Conservation (phyloP, 805 yeast genomes). For the Candida easanensis region DNA sequence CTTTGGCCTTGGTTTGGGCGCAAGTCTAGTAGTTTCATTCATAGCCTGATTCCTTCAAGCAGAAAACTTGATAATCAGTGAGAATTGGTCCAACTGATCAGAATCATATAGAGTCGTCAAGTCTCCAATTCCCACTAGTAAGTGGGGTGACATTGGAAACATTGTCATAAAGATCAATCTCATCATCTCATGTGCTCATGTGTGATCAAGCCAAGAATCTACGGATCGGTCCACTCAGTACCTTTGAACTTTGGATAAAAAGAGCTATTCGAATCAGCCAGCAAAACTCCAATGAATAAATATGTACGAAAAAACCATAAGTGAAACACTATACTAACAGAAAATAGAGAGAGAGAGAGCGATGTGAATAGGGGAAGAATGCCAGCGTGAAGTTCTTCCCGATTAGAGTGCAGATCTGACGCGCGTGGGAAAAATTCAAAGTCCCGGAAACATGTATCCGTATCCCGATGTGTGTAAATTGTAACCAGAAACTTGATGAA, state of each 20-base stretch:
- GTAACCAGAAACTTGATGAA: background rate
- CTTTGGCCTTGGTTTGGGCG: background rate
- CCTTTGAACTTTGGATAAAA: background rate
- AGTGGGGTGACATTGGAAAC: no score
- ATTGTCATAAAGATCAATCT: no score
- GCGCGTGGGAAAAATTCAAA: background rate
- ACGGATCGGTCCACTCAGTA: background rate
- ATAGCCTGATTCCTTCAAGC: no score
- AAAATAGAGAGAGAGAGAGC: background rate
- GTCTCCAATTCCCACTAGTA: no score
- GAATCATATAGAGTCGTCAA: no score
- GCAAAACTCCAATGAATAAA: constrained; percentile 4
- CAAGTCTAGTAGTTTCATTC: background rate
- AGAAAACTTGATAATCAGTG: no score
- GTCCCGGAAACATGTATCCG: background rate
- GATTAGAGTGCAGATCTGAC: no score
- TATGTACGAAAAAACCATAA: background rate
- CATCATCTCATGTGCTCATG: no score
- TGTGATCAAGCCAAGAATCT: no score
- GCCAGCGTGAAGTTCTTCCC: no score
- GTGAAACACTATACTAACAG: background rate
- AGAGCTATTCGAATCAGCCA: constrained; percentile 8
- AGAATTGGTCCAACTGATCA: no score
- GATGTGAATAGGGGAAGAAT: no score
- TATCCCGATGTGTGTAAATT: background rate